A percentile compares a stretch with the other conserved stretches of the same genome.
phyloP scores from a whole-genome alignment of 179 eudicot genomes.

The Actinidia chinensis region DNA sequence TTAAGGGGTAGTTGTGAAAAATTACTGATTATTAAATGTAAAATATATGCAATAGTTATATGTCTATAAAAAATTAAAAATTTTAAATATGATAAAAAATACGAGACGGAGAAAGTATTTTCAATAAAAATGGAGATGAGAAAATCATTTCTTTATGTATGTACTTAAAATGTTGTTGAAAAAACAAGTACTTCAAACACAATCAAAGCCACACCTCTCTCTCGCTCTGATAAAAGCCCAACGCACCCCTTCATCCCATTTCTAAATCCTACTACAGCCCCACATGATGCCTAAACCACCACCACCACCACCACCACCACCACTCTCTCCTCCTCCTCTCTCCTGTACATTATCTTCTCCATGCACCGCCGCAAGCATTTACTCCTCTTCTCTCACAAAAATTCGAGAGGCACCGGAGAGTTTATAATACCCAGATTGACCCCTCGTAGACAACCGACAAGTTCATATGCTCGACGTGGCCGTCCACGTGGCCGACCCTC shows the following conservation, averaged over 20 bases:
- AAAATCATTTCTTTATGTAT: neutral
- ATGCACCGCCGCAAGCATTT: neutral
- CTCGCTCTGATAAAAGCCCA: neutral
- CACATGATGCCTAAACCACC: constrained; percentile 24
- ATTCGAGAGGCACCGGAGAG: constrained; percentile 71
- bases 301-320: neutral
- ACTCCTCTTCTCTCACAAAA: constrained; percentile 13
- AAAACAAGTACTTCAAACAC: neutral
- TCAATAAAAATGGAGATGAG: too few relatives aligned
- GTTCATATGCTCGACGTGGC: constrained; percentile 42
- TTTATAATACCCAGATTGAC: constrained; percentile 59
- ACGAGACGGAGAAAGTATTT: too few relatives aligned
- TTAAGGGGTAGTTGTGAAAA: too few relatives aligned
- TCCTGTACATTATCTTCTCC: neutral
- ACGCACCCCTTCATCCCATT: constrained; percentile 1
- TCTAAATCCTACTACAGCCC: constrained; percentile 13
- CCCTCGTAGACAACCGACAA: constrained; percentile 19
- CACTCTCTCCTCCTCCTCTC: constrained; percentile 9
- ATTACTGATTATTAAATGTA: too few relatives aligned
- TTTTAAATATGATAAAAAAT: too few relatives aligned
- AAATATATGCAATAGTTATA: too few relatives aligned
- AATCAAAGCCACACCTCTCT: neutral
- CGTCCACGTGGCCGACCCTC: constrained; percentile 68
- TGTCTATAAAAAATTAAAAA: too few relatives aligned
- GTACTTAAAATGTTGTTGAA: too few relatives aligned